Conservation (phyloP, 169 alveolate species). For the Plasmodium gallinaceum region DNA sequence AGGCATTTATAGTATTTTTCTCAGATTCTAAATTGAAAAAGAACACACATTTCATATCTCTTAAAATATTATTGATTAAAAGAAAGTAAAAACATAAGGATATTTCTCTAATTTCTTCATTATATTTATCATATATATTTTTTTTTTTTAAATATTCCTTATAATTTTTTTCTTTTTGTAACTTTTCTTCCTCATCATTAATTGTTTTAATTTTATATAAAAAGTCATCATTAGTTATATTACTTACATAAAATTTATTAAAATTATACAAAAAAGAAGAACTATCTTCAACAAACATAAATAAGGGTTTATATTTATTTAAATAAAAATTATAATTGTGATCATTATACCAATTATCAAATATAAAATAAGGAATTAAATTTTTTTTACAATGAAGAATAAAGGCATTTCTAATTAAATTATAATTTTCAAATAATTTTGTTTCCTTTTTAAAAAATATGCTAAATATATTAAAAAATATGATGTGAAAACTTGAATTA, state of each 20-base stretch:
- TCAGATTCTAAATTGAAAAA: constrained; percentile 57
- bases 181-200: constrained; percentile 29
- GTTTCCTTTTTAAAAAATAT: constrained; percentile 77
- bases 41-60: constrained; percentile 67
- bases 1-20: constrained; percentile 68
- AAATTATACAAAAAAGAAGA: constrained; percentile 84
- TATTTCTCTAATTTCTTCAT: constrained; percentile 71
- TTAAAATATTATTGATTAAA: constrained; percentile 47
- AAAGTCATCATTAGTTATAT: constrained; percentile 26
- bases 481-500: constrained; percentile 77
- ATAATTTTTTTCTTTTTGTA: constrained; percentile 71
- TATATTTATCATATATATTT: constrained; percentile 51
- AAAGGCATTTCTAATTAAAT: constrained; percentile 79
- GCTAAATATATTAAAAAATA: constrained; percentile 82
- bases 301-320: constrained; percentile 80
- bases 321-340: constrained; percentile 74
- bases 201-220: constrained; percentile 17
- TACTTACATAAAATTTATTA: constrained; percentile 78
- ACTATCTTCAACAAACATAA: constrained; percentile 85
- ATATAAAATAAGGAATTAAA: constrained; percentile 73
- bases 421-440: constrained; percentile 40
- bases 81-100: constrained; percentile 66
- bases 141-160: constrained; percentile 78
- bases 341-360: constrained; percentile 83
- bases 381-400: constrained; percentile 81